Base-by-base conservation (phyloP, 768 basidiomycete species). In the Boletus rubropictus region DNA sequence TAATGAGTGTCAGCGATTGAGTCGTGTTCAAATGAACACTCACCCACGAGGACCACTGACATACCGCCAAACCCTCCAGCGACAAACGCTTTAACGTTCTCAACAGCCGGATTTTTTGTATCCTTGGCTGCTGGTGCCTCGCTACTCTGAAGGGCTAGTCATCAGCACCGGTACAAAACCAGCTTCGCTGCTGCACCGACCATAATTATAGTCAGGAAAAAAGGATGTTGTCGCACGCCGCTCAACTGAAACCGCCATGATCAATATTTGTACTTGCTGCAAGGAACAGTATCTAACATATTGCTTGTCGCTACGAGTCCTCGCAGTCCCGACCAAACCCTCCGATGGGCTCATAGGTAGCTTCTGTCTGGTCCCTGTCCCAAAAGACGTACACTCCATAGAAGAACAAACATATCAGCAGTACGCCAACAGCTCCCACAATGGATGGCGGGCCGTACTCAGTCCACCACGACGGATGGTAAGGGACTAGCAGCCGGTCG, bases 1-100 rank as follows among this genome's bases (percentile, higher is more conserved):
- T n/a, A n/a, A 34, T 59, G 45, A 57, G 53, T 12, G 18, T 48
- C 41, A 37, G 24, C 31, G 14, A 39, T 12, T 31, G 6, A 22
- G 24, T 14, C 21, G 25, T 20, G 10, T 20, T 38, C 28, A 10
- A 41, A 27, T 14, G 24, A 14, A 45, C 22, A 44, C 89, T 59
- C 48, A 92, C 92, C 93, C 51, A 96, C 93, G 21, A 95, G 76
- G 12, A 96, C 94, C 27, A 86, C 88, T 52, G 80, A 74, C 44
- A 84, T 72, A 54, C 96, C 96, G 50, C 96, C 96, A 56, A 89
- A 86, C 32, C 96, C 96, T 55, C 96, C 96, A 27, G 92, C 81
- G 44, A 95, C 74, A 71, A 99, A 98, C 4, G 91, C 81, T 69
- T 96, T 98, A 53, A 78, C 56, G 24, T 72, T 72, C 52, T 71